Evolutionary conservation across 2,329 filamentous ascomycete species (phyloP), one percentile per base, ranked within the genome.

Genomic region (Calonectria pteridis): DNA sequence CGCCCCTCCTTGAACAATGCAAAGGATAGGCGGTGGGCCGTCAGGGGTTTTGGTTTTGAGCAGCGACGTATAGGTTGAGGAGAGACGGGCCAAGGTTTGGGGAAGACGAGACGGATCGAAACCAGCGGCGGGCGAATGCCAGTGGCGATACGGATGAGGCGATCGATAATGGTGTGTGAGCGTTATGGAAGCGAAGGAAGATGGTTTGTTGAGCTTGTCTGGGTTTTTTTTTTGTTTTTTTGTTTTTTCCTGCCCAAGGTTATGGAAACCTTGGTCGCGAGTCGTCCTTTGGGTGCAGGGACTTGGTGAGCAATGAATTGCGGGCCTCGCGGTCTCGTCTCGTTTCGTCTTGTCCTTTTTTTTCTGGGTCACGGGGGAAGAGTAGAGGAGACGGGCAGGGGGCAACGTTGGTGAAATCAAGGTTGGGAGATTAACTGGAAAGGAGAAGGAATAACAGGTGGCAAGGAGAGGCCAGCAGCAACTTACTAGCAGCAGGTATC

Each of bases 121-220:
- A 20, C 55, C 33, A 62, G 55, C 18, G 55, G 23, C 55, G 33
- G 55, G 23, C 35, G 37, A n/a, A 62, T 20, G 35, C 55, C 33
- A 51, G 14, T 43, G 35, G 53, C 64, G 55, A 37, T 58, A 20
- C 43, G 26, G 50, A 68, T 33, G 63, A 76, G 69, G 40, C 62
- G 62, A 79, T 77, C 58, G 63, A 80, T 79, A 76, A 72, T 80
- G 72, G 59, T 66, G 59, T 66, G 40, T 71, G 78, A 78, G 77
- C 71, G 73, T 76, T 77, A 80, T 79, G 75, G 43, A 77, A 75
- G 59, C 62, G 77, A 76, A 77, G 73, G 71, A 74, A 74, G 63
- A 72, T 80, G 69, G 31, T 49, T 43, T 43, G 58, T 50, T 46
- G 65, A 29, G 31, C 11, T 59, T 67, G 55, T 6, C 67, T 13